Evolutionary conservation across 2,329 filamentous ascomycete genomes (phyloP).

Genomic region (Trichophyton rubrum): DNA sequence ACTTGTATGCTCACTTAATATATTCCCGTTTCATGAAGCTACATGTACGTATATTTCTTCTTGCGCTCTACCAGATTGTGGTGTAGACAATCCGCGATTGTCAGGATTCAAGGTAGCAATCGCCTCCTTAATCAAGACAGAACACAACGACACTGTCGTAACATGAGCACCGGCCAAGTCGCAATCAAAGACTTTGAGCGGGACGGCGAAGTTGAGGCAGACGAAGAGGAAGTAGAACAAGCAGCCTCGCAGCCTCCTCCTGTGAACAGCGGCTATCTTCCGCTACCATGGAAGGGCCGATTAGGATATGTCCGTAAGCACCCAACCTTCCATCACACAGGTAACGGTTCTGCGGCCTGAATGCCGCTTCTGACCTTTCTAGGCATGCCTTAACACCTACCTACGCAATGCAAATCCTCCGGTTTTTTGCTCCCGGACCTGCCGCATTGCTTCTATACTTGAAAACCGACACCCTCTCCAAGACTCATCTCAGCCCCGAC

Average conservation of each 20-base stretch:
- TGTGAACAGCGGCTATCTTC: constrained; percentile 70
- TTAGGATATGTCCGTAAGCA: constrained; percentile 64
- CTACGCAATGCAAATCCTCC: constrained; percentile 68
- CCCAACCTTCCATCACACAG: background rate
- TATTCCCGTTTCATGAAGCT: no score
- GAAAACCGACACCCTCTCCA: constrained; percentile 74
- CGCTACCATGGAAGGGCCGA: constrained; percentile 80
- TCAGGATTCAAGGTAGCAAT: no score
- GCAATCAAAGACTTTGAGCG: constrained; percentile 39
- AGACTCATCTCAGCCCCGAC: constrained; percentile 63
- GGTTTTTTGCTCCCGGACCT: constrained; percentile 83
- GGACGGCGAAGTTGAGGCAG: constrained; percentile 39
- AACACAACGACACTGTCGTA: background rate
- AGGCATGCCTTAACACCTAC: constrained; percentile 89
- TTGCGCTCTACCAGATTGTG: no score
- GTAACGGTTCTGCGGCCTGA: no score
- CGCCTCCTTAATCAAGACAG: no score
- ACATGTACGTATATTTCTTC: no score
- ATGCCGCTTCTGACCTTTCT: background rate
- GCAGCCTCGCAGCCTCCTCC: constrained; percentile 55
- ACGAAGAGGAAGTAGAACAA: constrained; percentile 46
- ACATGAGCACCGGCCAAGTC: constrained; percentile 4
- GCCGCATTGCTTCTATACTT: constrained; percentile 77
- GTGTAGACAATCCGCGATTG: no score
- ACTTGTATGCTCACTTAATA: no score